Evolutionary conservation across 495 filamentous ascomycete species (phyloP), one percentile per base, ranked within the genome.

Genomic region (Tuber aestivum): DNA sequence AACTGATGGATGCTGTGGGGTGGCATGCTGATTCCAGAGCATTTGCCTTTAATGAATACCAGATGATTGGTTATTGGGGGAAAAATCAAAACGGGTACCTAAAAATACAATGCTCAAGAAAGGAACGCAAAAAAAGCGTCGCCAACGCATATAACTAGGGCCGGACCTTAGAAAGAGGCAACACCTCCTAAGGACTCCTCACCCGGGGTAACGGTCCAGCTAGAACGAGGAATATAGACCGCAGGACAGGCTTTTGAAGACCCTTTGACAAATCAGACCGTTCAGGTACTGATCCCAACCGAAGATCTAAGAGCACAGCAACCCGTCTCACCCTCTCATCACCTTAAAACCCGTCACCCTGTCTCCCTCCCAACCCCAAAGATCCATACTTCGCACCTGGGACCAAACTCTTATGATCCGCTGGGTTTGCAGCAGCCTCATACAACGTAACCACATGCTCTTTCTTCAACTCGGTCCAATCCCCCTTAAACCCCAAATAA

Each of bases 401-500:
- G 3, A 81, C 79, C 16, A 79, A 48, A 48, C 79, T 80, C 56
- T 81, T 86, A 86, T 98, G 95, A 85, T 99, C 95, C 73, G 84
- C 87, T 23, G 95, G 95, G 80, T 97, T 97, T 42, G 95, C 91
- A 23, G 95, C 94, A 32, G 93, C 92, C 87, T 99, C 95, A 84
- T 98, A 99, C 70, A 97, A 78, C 78, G 97, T 92, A 75, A 91
- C 92, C 7, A 92, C 85, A 21, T 95, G 93, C 82, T 96, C 94
- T 69, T 92, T 88, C 32, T 91, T 94, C 80, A 97, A 83, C 81
- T 90, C 89, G 89, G 94, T 93, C 85, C 93, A 97, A 81, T 97
- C 92, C 42, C 95, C 95, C 84, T 92, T 94, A 86, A 99, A 97
- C 0, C 93, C 95, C 73, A 99, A 77, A 84, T 97, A 99, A 69